Conservation (phyloP, 768 basidiomycete genomes). For the Phlegmacium glaucopus region DNA sequence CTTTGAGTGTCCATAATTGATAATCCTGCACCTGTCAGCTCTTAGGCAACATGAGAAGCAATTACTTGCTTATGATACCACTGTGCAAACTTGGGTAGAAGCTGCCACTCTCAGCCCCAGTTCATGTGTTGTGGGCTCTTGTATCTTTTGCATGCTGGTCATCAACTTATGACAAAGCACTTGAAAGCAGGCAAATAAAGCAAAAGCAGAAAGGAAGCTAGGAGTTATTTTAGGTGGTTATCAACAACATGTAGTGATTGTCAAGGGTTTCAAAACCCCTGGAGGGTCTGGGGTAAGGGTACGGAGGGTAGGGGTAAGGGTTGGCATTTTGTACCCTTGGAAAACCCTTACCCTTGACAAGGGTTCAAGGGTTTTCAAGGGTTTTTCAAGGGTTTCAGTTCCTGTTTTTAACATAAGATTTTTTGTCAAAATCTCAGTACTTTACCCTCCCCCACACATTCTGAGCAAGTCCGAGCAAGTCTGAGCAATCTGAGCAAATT, state of each 20-base stretch:
- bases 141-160: slow-evolving; percentile 54
- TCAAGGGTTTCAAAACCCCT: too few species aligned
- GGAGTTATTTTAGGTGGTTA: slow-evolving; percentile 89
- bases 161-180: slow-evolving; percentile 75
- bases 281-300: too few species aligned
- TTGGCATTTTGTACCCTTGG: too few species aligned
- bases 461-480: too few species aligned
- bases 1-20: slow-evolving; percentile 61
- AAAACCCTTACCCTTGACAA: too few species aligned
- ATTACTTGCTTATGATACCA: slow-evolving; percentile 59
- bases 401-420: too few species aligned
- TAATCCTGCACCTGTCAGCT: slow-evolving; percentile 52
- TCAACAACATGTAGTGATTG: slow-evolving; percentile 71
- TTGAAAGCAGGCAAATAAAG: slow-evolving; percentile 72
- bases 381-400: too few species aligned
- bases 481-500: too few species aligned
- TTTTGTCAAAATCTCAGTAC: too few species aligned
- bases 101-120: slow-evolving; percentile 52
- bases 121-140: slow-evolving; percentile 58
- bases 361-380: too few species aligned
- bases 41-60: slow-evolving; percentile 72
- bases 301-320: too few species aligned
- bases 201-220: slow-evolving; percentile 90
- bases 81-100: slow-evolving; percentile 57
- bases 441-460: too few species aligned